Base-by-base conservation (phyloP, 2,329 filamentous ascomycete genomes). In the Diaporthe longicolla region DNA sequence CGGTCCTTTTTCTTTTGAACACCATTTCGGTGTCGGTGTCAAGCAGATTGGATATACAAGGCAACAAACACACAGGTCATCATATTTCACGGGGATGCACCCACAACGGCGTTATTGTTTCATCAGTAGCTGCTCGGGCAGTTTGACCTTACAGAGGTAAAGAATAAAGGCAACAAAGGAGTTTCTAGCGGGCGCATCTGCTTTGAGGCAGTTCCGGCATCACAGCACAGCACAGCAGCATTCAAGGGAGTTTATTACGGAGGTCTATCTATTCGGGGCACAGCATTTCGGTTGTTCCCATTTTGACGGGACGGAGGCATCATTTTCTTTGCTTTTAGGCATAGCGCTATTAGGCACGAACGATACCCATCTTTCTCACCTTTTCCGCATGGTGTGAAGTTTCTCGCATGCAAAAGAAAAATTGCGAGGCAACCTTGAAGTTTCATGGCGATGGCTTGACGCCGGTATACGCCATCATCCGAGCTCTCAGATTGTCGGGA, bases 291-390 rank as follows among this genome's bases (percentile, higher is more conserved):
- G 19, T 24, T 50, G 29, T 61, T 69, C 37, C 29, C 24, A 15
- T 19, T 19, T 19, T 10, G 26, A 63, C 68, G 65, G 43, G 29
- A 55, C 19, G 61, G 32, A 66, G 73, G 74, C 71, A 73, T 76
- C 37, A 59, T 65, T 55, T 77, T 69, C 55, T 69, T 65, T 68
- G 71, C 75, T 75, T 17, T 24, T 21, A 75, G 73, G 73, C 73
- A 70, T 35, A 65, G 45, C 63, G 77, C 77, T 78, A 45, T 73
- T 54, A 78, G 77, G 77, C 77, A 76, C 77, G 55, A 48, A 65
- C 65, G 77, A 78, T 78, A 78, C 77, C 77, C 73, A 73, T 52
- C 13, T 43, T 43, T 43, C 15, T 29, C 32, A 40, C 11, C 3
- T 66, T 52, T 40, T 26, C 19, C 15, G 24, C n/a, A 19, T 29